Conservation (phyloP, 306 rosid species). For the Astragalus membranaceus region DNA sequence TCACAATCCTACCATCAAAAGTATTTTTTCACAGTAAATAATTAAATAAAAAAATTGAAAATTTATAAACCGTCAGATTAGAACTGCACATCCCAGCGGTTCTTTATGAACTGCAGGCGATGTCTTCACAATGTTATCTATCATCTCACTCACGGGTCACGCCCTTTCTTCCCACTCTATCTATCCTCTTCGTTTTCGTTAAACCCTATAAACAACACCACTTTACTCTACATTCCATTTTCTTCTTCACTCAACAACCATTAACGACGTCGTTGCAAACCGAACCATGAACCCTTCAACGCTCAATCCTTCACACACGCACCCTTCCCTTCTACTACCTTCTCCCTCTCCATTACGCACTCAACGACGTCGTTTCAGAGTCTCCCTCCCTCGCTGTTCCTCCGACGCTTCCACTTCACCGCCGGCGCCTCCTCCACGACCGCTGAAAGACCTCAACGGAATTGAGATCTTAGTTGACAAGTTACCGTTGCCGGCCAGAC, state of each 20-base stretch:
- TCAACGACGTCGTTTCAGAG: conserved; percentile 61
- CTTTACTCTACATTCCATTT: background rate
- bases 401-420: conserved; percentile 22
- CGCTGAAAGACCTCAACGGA: conserved; percentile 64
- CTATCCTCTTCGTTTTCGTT: conserved; percentile 29
- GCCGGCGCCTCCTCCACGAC: conserved; percentile 25
- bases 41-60: background rate
- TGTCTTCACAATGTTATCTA: background rate
- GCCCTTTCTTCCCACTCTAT: background rate
- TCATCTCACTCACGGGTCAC: background rate
- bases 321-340: conserved; percentile 29
- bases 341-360: conserved; percentile 39
- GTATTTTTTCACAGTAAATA: background rate
- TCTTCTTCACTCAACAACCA: background rate
- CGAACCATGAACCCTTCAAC: conserved; percentile 69
- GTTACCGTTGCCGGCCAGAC: conserved; percentile 58
- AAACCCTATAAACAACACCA: conserved; percentile 44
- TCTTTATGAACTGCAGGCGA: background rate
- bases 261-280: conserved; percentile 34
- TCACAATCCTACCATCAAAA: background rate
- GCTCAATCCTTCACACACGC: conserved; percentile 26
- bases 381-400: conserved; percentile 53
- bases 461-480: conserved; percentile 60
- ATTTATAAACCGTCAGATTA: background rate
- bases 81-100: background rate